Percentiles rank a stretch among this genome's conserved stretches.
Conservation (phyloP, 352 stramenopile species). For the Globisporangium camurandrum region DNA sequence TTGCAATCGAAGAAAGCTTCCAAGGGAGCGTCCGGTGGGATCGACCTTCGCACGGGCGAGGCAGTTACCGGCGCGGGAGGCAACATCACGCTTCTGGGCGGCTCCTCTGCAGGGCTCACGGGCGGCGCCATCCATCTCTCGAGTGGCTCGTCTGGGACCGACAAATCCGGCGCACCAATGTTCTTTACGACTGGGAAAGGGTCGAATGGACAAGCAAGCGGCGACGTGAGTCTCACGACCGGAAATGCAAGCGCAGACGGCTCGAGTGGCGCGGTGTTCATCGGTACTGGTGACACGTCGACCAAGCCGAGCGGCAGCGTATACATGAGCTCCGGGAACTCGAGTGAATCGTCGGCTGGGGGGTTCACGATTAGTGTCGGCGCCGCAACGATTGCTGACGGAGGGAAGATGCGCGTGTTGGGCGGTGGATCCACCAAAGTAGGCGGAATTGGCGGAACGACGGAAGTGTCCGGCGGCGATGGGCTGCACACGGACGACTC, state of each 20-base stretch:
- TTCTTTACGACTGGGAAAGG: slow-evolving; percentile 26
- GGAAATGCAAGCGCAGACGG: slow-evolving; percentile 22
- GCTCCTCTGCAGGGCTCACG: slow-evolving; percentile 22
- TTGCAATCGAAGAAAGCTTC: slow-evolving; percentile 22
- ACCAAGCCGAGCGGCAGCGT: slow-evolving; percentile 32
- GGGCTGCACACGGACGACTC: slow-evolving; percentile 25
- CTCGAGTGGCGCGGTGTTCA: slow-evolving; percentile 39
- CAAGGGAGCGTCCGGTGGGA: slow-evolving; percentile 21
- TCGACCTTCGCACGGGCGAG: slow-evolving; percentile 36
- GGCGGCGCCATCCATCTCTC: slow-evolving; percentile 28
- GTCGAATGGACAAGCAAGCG: slow-evolving; percentile 32
- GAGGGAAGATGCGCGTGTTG: slow-evolving; percentile 18
- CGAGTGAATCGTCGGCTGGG: slow-evolving; percentile 26
- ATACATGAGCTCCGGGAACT: slow-evolving; percentile 29
- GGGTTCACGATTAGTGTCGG: slow-evolving; percentile 36
- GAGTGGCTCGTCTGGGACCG: slow-evolving; percentile 26
- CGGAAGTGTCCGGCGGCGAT: slow-evolving; percentile 25
- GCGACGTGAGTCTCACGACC: slow-evolving; percentile 31
- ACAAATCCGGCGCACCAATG: slow-evolving; percentile 34
- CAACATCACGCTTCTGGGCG: slow-evolving; percentile 21
- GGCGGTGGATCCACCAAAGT: slow-evolving; percentile 26
- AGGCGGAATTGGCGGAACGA: slow-evolving; percentile 17
- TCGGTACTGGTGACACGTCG: slow-evolving; percentile 42
- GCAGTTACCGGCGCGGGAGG: slow-evolving; percentile 20
- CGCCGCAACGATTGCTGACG: slow-evolving; percentile 15